These are phyloP conservation scores for Rosa chinensis DNA, from an alignment of 306 rosid species.

Conservation along the genomic window DNA sequence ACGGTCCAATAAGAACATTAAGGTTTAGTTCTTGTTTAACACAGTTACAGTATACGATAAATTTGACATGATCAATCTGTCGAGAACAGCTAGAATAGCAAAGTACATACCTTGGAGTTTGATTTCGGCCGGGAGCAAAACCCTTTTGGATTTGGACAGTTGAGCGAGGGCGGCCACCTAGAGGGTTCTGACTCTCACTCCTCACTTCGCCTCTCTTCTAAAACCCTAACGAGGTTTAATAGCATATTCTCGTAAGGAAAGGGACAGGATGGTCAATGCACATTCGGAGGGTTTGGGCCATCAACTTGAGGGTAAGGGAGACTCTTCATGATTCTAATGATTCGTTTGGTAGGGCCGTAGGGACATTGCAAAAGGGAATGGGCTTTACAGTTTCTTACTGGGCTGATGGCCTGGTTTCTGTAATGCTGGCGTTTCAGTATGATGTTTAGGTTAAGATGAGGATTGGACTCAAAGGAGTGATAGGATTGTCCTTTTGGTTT, in stretches of 20 bases:
- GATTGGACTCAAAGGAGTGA: too few species aligned
- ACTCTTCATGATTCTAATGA: neutral
- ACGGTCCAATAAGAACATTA: neutral
- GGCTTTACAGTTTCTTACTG: too few species aligned
- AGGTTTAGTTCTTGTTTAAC: neutral
- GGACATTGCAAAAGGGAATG: too few species aligned
- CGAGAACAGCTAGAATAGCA: neutral
- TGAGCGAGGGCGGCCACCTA: constrained; percentile 6
- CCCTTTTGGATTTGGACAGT: neutral
- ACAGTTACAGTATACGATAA: neutral
- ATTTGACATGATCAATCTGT: neutral
- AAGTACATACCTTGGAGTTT: constrained; percentile 3
- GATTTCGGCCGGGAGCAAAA: neutral
- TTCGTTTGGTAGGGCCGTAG: neutral
- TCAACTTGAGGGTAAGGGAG: neutral
- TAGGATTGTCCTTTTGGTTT: too few species aligned
- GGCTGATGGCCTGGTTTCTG: too few species aligned
- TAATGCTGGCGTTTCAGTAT: too few species aligned
- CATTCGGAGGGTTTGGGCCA: neutral
- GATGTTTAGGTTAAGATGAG: too few species aligned
- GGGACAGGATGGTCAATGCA: neutral
- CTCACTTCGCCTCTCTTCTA: neutral
- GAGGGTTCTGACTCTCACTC: constrained; percentile 13
- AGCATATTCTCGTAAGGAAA: neutral
- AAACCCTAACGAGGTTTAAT: constrained; percentile 17